These are phyloP conservation scores for Psilocybe subaeruginosa DNA, from an alignment of 768 basidiomycete genomes.

Conservation along the genomic window DNA sequence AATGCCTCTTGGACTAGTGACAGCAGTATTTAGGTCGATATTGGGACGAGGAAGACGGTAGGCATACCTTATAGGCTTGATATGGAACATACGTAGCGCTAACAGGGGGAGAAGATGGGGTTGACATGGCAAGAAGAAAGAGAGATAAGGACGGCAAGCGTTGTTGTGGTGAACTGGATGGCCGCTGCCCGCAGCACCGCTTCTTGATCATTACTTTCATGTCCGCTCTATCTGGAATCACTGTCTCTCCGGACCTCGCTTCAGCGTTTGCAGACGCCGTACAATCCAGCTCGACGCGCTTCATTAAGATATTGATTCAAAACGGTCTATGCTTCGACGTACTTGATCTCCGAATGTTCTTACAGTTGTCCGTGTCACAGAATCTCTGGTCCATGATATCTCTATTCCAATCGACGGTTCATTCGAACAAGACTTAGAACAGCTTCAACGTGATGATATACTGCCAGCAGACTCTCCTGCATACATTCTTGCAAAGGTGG, in stretches of 20 bases:
- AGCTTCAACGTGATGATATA: slow-evolving; percentile 51
- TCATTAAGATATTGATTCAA: slow-evolving; percentile 76
- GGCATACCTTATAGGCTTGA: slow-evolving; percentile 52
- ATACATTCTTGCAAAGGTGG: slow-evolving; percentile 74
- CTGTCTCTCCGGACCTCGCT: slow-evolving; percentile 59
- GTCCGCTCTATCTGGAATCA: slow-evolving; percentile 78
- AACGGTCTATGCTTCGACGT: slow-evolving; percentile 56
- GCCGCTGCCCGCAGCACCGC: neutral
- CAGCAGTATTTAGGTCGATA: slow-evolving; percentile 12
- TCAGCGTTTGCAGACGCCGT: slow-evolving; percentile 61
- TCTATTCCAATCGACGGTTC: slow-evolving; percentile 51
- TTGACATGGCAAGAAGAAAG: slow-evolving; percentile 27
- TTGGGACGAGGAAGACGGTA: slow-evolving; percentile 3
- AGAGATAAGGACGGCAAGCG: slow-evolving; percentile 4
- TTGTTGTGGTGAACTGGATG: neutral
- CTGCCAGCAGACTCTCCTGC: slow-evolving; percentile 67
- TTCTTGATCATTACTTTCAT: slow-evolving; percentile 41
- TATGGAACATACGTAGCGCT: slow-evolving; percentile 42
- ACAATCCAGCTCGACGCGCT: slow-evolving; percentile 54
- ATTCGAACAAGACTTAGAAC: slow-evolving; percentile 63
- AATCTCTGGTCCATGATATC: slow-evolving; percentile 66
- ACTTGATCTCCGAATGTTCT: slow-evolving; percentile 14
- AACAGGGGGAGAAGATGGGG: slow-evolving; percentile 26
- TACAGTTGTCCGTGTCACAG: slow-evolving; percentile 38
- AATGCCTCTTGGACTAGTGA: slow-evolving; percentile 50